Conservation (phyloP, 352 stramenopile species). For the Phytophthora gonapodyides region DNA sequence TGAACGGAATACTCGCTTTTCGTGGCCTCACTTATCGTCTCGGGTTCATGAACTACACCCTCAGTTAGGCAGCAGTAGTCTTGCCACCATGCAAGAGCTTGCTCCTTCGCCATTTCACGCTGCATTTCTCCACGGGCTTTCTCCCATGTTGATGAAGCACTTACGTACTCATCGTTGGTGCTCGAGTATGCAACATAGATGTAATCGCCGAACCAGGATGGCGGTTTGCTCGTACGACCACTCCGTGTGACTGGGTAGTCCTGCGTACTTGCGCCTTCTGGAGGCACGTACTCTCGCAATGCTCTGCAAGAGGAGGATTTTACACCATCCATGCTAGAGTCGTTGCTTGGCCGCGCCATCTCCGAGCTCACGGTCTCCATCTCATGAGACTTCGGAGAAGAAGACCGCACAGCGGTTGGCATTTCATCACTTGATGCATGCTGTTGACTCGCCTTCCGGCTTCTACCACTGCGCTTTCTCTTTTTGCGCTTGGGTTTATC, state of each 20-base stretch:
- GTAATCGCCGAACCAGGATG: constrained; percentile 10
- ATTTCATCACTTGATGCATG: neutral
- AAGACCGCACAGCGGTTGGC: constrained; percentile 3
- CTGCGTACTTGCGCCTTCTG: constrained; percentile 1
- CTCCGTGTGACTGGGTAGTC: constrained; percentile 12
- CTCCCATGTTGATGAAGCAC: constrained; percentile 1
- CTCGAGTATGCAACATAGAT: constrained; percentile 6
- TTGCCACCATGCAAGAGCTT: constrained; percentile 1
- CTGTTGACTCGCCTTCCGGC: too few relatives aligned
- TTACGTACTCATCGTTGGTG: neutral
- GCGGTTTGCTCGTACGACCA: constrained; percentile 8
- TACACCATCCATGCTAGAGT: constrained; percentile 3
- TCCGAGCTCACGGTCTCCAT: constrained; percentile 10
- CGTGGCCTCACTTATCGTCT: neutral
- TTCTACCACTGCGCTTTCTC: too few relatives aligned
- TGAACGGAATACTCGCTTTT: neutral
- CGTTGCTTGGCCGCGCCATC: neutral
- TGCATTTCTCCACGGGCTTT: constrained; percentile 9
- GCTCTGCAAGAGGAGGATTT: constrained; percentile 2
- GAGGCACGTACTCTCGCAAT: constrained; percentile 5
- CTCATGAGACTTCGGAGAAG: neutral
- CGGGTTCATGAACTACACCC: neutral
- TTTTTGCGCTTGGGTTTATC: too few relatives aligned
- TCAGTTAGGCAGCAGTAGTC: constrained; percentile 12
- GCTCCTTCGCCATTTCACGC: neutral